Percentiles rank a stretch among this genome's conserved stretches.
phyloP scores from a whole-genome alignment of 148 eudicot genomes.

The Amaranthus palmeri region DNA sequence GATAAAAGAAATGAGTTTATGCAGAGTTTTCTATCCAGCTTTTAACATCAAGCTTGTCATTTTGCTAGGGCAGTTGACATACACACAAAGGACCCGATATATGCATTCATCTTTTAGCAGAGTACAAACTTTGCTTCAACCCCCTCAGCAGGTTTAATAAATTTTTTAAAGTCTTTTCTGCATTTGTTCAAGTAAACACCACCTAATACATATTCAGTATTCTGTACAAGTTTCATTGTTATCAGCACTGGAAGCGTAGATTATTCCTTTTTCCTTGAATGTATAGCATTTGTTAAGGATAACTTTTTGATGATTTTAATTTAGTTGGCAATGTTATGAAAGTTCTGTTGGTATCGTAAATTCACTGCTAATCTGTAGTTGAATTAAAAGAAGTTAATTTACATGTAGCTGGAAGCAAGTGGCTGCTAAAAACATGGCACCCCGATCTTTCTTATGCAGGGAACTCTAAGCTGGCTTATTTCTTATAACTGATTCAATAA shows the following conservation, averaged over 20 bases:
- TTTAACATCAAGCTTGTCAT: constrained; percentile 8
- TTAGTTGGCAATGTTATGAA: not conserved
- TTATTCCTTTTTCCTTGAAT: not conserved
- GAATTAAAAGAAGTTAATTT: not conserved
- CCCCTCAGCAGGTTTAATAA: constrained; percentile 18
- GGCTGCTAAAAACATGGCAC: not conserved
- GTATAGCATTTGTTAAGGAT: too few relatives aligned
- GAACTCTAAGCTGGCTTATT: not conserved
- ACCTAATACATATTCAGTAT: not conserved
- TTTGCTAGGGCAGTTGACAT: constrained; percentile 23
- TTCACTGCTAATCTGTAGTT: not conserved
- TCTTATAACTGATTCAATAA: not conserved
- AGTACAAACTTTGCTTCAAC: constrained; percentile 18
- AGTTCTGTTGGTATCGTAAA: not conserved
- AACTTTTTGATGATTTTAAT: not conserved
- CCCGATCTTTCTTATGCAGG: not conserved
- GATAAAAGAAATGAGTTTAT: not conserved
- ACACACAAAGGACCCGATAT: constrained; percentile 26
- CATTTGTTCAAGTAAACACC: not conserved
- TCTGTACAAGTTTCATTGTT: not conserved
- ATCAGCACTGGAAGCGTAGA: not conserved
- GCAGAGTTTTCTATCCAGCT: not conserved
- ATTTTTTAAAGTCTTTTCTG: not conserved
- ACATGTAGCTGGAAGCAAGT: not conserved
- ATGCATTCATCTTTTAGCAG: constrained; percentile 14